These are phyloP conservation scores for Myriosclerotinia scirpicola DNA, from an alignment of 2,329 filamentous ascomycete species.

Conservation along the genomic window DNA sequence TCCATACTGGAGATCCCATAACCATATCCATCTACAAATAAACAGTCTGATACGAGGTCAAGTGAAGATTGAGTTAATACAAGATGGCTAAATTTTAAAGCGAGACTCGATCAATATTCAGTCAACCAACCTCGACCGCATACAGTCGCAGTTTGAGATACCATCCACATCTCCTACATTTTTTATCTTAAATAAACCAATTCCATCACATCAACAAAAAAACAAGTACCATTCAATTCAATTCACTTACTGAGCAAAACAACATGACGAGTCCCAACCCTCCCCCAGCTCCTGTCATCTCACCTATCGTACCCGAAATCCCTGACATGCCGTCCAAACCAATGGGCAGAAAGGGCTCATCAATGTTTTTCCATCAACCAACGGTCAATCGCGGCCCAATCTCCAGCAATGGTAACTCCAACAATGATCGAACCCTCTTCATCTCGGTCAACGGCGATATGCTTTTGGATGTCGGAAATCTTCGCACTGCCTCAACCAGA, in stretches of 20 bases:
- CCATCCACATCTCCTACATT: too few species aligned
- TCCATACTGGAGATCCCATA: too few species aligned
- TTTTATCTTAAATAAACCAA: neutral
- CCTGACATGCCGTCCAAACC: neutral
- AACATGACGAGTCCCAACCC: neutral
- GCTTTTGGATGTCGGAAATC: neutral
- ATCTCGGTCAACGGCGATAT: neutral
- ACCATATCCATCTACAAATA: neutral
- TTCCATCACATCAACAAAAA: neutral
- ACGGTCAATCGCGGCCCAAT: too few species aligned
- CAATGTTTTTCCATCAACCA: neutral
- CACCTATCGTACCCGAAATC: neutral
- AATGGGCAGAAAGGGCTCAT: slow-evolving; percentile 9
- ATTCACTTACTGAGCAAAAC: neutral
- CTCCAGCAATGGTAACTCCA: neutral
- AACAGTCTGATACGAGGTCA: neutral
- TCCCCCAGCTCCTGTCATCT: neutral
- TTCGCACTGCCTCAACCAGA: neutral
- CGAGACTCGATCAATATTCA: neutral
- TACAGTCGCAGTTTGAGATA: neutral
- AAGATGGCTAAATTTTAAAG: neutral
- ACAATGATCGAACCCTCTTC: neutral
- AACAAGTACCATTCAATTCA: too few species aligned
- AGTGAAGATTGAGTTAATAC: neutral
- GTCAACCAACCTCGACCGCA: neutral